phyloP scores from a whole-genome alignment of 2,329 filamentous ascomycete species.

The Camillea tinctor region DNA sequence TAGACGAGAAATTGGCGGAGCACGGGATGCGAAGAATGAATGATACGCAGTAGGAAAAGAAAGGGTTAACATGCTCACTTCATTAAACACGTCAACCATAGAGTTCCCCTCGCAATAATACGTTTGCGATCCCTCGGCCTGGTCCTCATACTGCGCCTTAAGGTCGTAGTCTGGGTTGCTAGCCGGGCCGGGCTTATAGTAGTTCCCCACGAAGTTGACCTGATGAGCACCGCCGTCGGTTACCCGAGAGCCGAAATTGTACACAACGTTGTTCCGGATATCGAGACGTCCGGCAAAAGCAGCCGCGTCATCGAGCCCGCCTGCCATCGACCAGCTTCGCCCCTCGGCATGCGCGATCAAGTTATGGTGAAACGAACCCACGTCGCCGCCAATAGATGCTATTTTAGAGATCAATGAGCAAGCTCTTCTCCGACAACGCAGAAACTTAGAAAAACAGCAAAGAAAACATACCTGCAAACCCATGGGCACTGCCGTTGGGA shows the following conservation, averaged over 20 bases:
- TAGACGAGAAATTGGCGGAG: too few species aligned
- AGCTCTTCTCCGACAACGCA: too few species aligned
- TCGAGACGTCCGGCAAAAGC: constrained; percentile 33
- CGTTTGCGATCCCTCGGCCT: constrained; percentile 32
- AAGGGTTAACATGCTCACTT: too few species aligned
- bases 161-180: constrained; percentile 29
- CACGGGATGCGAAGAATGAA: too few species aligned
- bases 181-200: constrained; percentile 34
- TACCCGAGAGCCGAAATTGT: constrained; percentile 34
- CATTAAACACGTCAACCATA: constrained; percentile 30
- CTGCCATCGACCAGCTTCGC: constrained; percentile 37
- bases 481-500: constrained; percentile 30
- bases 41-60: too few species aligned
- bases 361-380: constrained; percentile 37
- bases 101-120: constrained; percentile 36
- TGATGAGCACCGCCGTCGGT: constrained; percentile 35
- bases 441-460: too few species aligned
- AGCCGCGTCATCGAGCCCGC: constrained; percentile 32
- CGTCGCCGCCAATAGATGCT: constrained; percentile 32
- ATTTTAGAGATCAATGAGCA: too few species aligned
- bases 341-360: constrained; percentile 32
- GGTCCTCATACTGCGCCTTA: constrained; percentile 31
- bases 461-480: constrained; percentile 12
- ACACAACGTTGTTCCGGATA: constrained; percentile 37
- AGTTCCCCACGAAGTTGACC: constrained; percentile 35